These are phyloP conservation scores for Syncephalastrum contaminatum DNA, from an alignment of 371 early-diverging fungal species.

Conservation along the genomic window DNA sequence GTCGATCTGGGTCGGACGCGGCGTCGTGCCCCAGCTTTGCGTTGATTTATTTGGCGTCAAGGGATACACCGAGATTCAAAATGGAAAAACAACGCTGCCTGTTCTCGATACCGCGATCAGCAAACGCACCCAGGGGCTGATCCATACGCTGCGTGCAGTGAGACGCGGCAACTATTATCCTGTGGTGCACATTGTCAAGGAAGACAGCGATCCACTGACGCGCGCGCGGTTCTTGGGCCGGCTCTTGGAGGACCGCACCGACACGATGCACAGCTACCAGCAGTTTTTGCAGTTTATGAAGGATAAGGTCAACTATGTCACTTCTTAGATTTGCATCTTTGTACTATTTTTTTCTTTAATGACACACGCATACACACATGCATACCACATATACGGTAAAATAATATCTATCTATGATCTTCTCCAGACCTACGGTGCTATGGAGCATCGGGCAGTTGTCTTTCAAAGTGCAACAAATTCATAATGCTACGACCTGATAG, in stretches of 20 bases:
- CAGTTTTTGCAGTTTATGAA: constrained; percentile 72
- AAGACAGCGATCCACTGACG: constrained; percentile 86
- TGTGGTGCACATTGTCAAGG: constrained; percentile 78
- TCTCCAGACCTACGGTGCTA: too few species aligned
- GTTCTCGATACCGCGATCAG: constrained; percentile 56
- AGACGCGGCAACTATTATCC: constrained; percentile 63
- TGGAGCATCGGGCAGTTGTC: too few species aligned
- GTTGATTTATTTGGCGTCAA: constrained; percentile 66
- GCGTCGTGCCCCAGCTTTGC: constrained; percentile 72
- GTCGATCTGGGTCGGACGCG: constrained; percentile 87
- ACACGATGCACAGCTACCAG: constrained; percentile 77
- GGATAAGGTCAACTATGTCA: constrained; percentile 45
- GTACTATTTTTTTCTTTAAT: too few species aligned
- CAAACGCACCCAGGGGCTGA: constrained; percentile 54
- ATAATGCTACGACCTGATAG: too few species aligned
- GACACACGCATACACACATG: too few species aligned
- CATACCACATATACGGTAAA: too few species aligned
- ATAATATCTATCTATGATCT: too few species aligned
- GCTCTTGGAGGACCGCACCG: constrained; percentile 90
- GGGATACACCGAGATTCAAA: constrained; percentile 57
- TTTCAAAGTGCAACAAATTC: too few species aligned
- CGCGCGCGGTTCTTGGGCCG: constrained; percentile 84
- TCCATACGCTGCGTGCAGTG: constrained; percentile 58
- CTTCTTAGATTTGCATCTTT: background rate
- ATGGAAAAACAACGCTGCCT: constrained; percentile 65